Evolutionary conservation across 1,139 yeast species (phyloP).

Genomic region (Geotrichum reessii): DNA sequence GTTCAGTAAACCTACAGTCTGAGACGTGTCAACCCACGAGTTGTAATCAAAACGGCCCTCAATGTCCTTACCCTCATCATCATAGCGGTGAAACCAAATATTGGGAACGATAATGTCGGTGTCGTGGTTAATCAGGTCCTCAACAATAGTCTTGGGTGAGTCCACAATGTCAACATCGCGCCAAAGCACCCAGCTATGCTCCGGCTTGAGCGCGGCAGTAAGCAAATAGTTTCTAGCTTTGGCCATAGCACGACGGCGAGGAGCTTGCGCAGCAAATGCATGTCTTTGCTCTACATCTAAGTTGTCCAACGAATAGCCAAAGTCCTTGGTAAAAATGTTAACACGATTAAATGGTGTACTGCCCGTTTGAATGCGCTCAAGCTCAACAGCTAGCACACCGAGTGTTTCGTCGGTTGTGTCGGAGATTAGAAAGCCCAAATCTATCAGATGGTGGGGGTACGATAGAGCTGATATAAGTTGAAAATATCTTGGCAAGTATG

Average conservation of each 20-base stretch:
- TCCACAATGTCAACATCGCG: constrained; percentile 86
- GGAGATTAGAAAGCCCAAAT: constrained; percentile 77
- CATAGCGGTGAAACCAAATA: constrained; percentile 82
- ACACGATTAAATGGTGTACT: constrained; percentile 58
- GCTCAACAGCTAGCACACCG: constrained; percentile 52
- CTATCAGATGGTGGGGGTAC: constrained; percentile 75
- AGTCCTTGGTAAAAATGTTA: constrained; percentile 73
- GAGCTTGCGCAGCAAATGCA: constrained; percentile 85
- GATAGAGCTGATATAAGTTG: constrained; percentile 80
- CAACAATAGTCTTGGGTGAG: constrained; percentile 72
- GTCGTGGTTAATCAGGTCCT: constrained; percentile 67
- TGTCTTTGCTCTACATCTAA: constrained; percentile 54
- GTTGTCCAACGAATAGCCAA: constrained; percentile 81
- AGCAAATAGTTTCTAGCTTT: constrained; percentile 86
- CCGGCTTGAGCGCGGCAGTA: constrained; percentile 67
- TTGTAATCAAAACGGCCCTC: constrained; percentile 84
- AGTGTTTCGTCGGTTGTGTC: constrained; percentile 69
- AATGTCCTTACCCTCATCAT: constrained; percentile 54
- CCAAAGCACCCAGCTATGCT: constrained; percentile 94
- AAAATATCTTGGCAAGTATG: constrained; percentile 75
- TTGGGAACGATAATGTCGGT: constrained; percentile 85
- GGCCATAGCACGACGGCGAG: constrained; percentile 82
- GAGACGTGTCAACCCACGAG: constrained; percentile 79
- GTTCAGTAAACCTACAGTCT: constrained; percentile 61
- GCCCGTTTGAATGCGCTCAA: constrained; percentile 29